phyloP scores from a whole-genome alignment of 441 rosid genomes.

The Brassica hybrid region DNA sequence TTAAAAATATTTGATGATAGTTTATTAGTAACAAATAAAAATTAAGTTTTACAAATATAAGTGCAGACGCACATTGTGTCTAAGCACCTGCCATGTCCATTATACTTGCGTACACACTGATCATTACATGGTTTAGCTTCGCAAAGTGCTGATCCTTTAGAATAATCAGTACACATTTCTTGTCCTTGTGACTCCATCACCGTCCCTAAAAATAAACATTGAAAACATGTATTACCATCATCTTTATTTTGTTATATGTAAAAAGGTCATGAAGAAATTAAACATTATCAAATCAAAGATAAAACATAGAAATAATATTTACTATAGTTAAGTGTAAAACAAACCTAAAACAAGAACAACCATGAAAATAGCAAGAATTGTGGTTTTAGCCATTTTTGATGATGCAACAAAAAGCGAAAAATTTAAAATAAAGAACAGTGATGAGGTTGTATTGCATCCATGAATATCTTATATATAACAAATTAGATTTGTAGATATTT shows the following conservation, averaged over 20 bases:
- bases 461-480: background rate
- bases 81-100: background rate
- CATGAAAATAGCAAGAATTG: background rate
- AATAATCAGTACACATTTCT: background rate
- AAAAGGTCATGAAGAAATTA: background rate
- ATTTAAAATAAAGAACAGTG: background rate
- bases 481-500: background rate
- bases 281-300: background rate
- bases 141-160: background rate
- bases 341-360: slow-evolving; percentile 7
- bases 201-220: background rate
- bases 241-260: background rate
- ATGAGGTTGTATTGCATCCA: background rate
- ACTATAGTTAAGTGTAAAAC: background rate
- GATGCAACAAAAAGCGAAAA: background rate
- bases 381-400: background rate
- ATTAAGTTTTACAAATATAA: background rate
- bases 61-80: background rate
- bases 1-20: background rate
- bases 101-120: background rate
- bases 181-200: background rate
- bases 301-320: background rate
- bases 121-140: background rate
- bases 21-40: background rate
- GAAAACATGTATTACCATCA: background rate